Base-by-base conservation (phyloP, 1,284 basidiomycete genomes). In the Trichosporon sp. region DNA sequence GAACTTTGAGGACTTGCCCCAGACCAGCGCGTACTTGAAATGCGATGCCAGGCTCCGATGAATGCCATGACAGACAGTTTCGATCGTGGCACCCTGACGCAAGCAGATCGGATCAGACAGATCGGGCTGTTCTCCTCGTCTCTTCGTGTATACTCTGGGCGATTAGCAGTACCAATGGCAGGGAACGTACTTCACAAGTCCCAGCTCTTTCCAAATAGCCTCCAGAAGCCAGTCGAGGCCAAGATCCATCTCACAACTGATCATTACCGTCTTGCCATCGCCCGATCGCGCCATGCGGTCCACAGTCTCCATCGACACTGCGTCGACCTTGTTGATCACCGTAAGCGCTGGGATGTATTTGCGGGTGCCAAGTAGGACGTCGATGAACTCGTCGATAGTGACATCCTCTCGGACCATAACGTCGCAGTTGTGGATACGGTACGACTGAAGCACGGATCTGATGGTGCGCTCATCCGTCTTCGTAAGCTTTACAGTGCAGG, bases 321-420 rank as follows among this genome's bases (percentile, higher is more conserved):
- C 85, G 72, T 96, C 93, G 66, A 95, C 87, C 81, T 96, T 95
- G 84, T 97, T 97, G 83, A 95, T 96, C 9, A 95, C 92, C 76
- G 95, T 95, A 85, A 84, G 69, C 56, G 93, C 95, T 7, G 92
- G 92, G 2, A 96, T 86, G 75, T 98, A 99, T 85, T 97, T 97
- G 68, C 95, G 86, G 13, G 90, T 95, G 49, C 90, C 73, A 62
- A 98, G 90, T 19, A 99, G 85, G 10, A 97, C 92, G 75, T 99
- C 95, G 73, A 98, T 96, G 75, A 98, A 96, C 76, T 98, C 92
- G 78, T 99, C 95, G 2, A 90, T 92, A 3, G 91, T 92, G 69
- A 95, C 92, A 80, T 97, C 94, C 83, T 97, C 93, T 72, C 94
- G 86, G 70, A 97, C 92, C 92, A 96, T 95, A 25, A 96, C 88